Evolutionary conservation across 2,329 filamentous ascomycete species (phyloP).

Genomic region (Dactylellina drechsleri): DNA sequence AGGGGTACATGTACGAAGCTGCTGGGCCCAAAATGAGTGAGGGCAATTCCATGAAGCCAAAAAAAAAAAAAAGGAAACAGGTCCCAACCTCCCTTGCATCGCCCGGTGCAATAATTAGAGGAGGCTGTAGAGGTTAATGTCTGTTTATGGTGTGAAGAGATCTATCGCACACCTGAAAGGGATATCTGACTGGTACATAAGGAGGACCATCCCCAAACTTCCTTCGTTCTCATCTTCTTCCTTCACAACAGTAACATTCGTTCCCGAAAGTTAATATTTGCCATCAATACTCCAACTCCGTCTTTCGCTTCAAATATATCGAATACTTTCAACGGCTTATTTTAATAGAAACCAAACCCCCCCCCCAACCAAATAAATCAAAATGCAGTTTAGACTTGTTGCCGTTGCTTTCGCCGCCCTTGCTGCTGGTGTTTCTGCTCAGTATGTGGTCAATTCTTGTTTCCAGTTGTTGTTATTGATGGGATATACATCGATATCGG

Average conservation of each 20-base stretch:
- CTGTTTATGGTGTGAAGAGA: constrained; percentile 45
- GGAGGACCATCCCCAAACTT: constrained; percentile 43
- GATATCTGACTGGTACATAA: constrained; percentile 53
- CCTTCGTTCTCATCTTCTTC: constrained; percentile 44
- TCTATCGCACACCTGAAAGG: constrained; percentile 31
- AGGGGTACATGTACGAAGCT: constrained; percentile 38
- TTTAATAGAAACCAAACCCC: constrained; percentile 4
- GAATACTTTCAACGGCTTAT: constrained; percentile 30
- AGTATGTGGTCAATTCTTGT: constrained; percentile 34
- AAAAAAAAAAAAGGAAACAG: constrained; percentile 3
- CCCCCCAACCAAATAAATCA: constrained; percentile 51
- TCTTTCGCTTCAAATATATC: constrained; percentile 55
- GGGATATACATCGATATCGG: neutral
- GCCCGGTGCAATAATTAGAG: constrained; percentile 50
- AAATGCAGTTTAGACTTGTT: constrained; percentile 59
- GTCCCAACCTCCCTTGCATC: constrained; percentile 54
- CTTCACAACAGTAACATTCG: constrained; percentile 54
- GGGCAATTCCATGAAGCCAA: constrained; percentile 37
- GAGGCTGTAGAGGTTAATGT: constrained; percentile 40
- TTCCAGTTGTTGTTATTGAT: neutral
- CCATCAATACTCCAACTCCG: constrained; percentile 54
- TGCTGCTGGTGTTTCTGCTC: constrained; percentile 56
- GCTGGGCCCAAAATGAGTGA: constrained; percentile 32
- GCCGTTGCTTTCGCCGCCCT: constrained; percentile 56
- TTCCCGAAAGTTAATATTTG: constrained; percentile 50